Base-by-base conservation (phyloP, 2,329 filamentous ascomycete species). In the Aureobasidium pullulans region DNA sequence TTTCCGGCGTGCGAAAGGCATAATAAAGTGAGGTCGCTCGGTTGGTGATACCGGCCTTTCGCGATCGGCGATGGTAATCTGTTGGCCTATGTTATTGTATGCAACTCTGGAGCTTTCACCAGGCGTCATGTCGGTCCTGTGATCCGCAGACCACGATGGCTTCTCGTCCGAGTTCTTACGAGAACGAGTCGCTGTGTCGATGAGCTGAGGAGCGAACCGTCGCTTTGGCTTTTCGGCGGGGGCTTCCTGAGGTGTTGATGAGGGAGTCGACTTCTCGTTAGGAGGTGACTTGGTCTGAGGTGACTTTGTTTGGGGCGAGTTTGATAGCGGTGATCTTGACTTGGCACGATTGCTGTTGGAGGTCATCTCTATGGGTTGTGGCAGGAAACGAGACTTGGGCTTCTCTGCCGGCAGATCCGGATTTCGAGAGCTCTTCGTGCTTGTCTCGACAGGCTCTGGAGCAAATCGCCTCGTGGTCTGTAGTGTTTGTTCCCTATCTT, bases 151-250 rank as follows among this genome's bases (percentile, higher is more conserved):
- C 23, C 85, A 83, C 32, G 85, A 82, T 19, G 85, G 84, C 6
- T 79, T 80, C 1, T 79, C 72, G 66, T 90, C 86, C 19, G 84
- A 84, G 15, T 81, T 81, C 67, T 84, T 84, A 63, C 87, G 84
- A 36, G 85, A 84, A 57, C 90, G 81, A 66, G 85, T 84, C 4
- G 87, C 87, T 2, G 89, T 92, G 72, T 93, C 90, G 62, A 96
- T 86, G 59, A 96, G 77, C 67, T 93, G 87, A 11, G 90, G 90
- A 32, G 86, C 81, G 71, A 95, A 96, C 61, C 73, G 81, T 43
- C 79, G 76, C 4, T 69, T 62, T 42, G 62, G 68, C 59, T 68
- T 69, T 47, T 64, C 47, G 15, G 53, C 37, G 39, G 57, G 34
- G 15, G 48, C 47, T 34, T 62, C 57, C 28, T 54, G 53, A 23